phyloP scores from a whole-genome alignment of 2,329 filamentous ascomycete species.

The Thermomyces lanuginosus region DNA sequence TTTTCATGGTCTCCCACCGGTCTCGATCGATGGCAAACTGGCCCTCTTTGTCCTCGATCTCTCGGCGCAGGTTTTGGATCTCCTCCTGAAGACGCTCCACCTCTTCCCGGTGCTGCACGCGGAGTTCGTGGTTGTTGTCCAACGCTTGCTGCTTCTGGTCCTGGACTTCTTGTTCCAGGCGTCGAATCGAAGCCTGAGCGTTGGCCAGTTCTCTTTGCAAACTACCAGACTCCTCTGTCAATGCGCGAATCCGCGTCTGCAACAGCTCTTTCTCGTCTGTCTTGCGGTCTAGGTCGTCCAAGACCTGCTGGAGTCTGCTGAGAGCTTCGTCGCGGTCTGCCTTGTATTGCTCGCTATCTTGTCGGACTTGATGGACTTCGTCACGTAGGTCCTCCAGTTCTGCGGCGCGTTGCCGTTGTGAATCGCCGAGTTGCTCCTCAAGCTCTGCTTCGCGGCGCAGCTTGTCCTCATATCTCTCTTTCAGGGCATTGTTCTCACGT shows the following conservation, averaged over 20 bases:
- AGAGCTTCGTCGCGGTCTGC: slow-evolving; percentile 26
- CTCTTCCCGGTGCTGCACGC: slow-evolving; percentile 38
- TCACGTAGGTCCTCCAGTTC: slow-evolving; percentile 26
- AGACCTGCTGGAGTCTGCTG: slow-evolving; percentile 37
- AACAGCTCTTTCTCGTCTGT: slow-evolving; percentile 51
- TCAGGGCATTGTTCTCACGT: slow-evolving; percentile 29
- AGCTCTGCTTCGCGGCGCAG: slow-evolving; percentile 28
- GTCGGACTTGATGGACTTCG: slow-evolving; percentile 27
- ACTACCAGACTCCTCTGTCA: slow-evolving; percentile 49
- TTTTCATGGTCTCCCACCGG: slow-evolving; percentile 53
- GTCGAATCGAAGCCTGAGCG: slow-evolving; percentile 27
- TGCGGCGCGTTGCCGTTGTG: slow-evolving; percentile 23
- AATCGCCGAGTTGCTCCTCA: slow-evolving; percentile 32
- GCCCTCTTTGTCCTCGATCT: slow-evolving; percentile 53
- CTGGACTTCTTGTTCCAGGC: slow-evolving; percentile 34
- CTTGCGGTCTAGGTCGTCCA: slow-evolving; percentile 43
- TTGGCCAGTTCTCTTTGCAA: slow-evolving; percentile 47
- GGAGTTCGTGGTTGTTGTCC: slow-evolving; percentile 45
- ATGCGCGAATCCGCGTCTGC: slow-evolving; percentile 50
- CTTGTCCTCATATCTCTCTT: slow-evolving; percentile 30
- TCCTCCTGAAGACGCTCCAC: slow-evolving; percentile 40
- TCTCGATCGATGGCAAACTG: slow-evolving; percentile 55
- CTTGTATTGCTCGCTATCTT: slow-evolving; percentile 31
- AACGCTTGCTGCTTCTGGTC: slow-evolving; percentile 42
- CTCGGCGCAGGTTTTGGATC: slow-evolving; percentile 44